Conservation (phyloP, 257 asterid species). For the Buddleja alternifolia region DNA sequence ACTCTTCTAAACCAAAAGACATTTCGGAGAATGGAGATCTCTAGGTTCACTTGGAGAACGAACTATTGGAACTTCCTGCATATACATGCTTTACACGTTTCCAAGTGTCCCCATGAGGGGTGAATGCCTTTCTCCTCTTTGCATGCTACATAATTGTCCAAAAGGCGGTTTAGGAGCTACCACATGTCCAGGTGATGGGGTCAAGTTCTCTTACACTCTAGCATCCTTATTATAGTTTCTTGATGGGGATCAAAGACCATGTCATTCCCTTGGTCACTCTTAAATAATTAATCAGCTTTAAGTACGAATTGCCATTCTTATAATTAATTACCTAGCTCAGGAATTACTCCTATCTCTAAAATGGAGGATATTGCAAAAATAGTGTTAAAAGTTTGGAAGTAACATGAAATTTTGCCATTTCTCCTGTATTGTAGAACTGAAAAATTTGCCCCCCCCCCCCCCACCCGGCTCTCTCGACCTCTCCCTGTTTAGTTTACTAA, state of each 20-base stretch:
- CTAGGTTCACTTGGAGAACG: not conserved
- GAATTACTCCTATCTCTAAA: not conserved
- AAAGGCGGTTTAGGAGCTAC: not conserved
- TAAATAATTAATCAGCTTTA: not conserved
- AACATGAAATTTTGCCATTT: conserved; percentile 1
- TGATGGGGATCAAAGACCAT: not conserved
- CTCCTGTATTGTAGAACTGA: not conserved
- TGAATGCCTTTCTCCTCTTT: not conserved
- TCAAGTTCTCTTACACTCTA: not conserved
- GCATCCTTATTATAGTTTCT: not conserved
- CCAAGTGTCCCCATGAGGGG: not conserved
- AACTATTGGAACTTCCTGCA: too few species aligned
- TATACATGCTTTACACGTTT: not conserved
- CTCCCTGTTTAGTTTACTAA: not conserved
- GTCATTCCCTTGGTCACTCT: not conserved
- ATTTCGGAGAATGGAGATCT: conserved; percentile 4
- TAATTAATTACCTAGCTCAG: not conserved
- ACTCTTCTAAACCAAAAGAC: not conserved
- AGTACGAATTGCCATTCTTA: not conserved
- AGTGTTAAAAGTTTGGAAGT: not conserved
- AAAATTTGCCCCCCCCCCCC: not conserved
- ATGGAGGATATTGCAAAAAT: not conserved
- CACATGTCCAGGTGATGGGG: not conserved
- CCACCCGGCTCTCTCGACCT: not conserved
- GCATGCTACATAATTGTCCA: not conserved